phyloP scores from a whole-genome alignment of 2,329 filamentous ascomycete species.

The Clarireedia hainanense region DNA sequence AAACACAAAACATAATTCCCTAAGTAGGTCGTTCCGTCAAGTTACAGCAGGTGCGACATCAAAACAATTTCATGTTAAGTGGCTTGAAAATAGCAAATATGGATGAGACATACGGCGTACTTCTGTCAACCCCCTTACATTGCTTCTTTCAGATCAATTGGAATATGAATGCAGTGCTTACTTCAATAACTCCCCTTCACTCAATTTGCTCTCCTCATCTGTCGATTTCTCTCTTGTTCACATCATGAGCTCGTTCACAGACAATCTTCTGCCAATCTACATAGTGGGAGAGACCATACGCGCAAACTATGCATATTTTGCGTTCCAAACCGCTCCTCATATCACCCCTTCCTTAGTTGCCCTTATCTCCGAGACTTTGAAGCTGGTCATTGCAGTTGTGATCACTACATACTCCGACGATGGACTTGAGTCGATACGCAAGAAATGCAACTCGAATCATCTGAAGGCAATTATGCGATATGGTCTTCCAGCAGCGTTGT shows the following conservation, averaged over 20 bases:
- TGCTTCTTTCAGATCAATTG: background rate
- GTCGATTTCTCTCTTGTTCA: background rate
- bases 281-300: conserved; percentile 16
- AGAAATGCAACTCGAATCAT: conserved; percentile 1
- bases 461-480: conserved; percentile 13
- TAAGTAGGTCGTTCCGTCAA: too few relatives aligned
- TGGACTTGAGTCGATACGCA: conserved; percentile 2
- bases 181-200: background rate
- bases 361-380: conserved; percentile 15
- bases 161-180: too few relatives aligned
- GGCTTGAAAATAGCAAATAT: background rate
- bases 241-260: conserved; percentile 3
- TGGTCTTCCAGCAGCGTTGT: conserved; percentile 17
- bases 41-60: too few relatives aligned
- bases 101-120: background rate
- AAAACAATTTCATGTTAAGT: too few relatives aligned
- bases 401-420: conserved; percentile 10
- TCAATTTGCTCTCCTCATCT: background rate
- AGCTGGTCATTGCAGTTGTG: conserved; percentile 14
- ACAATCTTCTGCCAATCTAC: conserved; percentile 6
- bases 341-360: conserved; percentile 16
- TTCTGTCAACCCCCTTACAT: background rate
- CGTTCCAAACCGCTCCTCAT: conserved; percentile 15
- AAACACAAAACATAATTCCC: too few relatives aligned
- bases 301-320: conserved; percentile 21